Evolutionary conservation across 1,284 basidiomycete species (phyloP), one percentile per base, ranked within the genome.

Genomic region (Marasmius tenuissimus): DNA sequence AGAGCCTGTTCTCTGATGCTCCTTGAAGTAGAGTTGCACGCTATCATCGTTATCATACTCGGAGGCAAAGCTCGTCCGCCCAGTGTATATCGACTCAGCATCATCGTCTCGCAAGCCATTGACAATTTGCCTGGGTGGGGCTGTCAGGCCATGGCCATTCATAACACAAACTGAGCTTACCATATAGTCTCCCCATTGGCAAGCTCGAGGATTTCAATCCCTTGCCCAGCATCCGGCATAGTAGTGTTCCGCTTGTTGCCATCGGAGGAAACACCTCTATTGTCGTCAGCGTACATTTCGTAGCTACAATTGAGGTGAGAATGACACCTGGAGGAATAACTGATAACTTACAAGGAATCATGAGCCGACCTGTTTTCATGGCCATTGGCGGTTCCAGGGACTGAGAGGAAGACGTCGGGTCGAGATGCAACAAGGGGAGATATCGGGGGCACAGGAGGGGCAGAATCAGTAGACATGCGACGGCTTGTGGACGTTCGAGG

Each of bases 121-220:
- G 53, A 93, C 89, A 65, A 93, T 91, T 61, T 87, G 88, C 90
- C 90, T 92, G 64, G n/a, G 57, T 45, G 59, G 59, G 42, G 40
- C 47, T 8, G 38, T 54, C 49, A 57, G 59, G 58, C 55, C 64
- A 62, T n/a, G 64, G 64, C 57, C 60, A 61, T 52, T 59, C 51
- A 50, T 34, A 47, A 47, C 39, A 63, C 34, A 57, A 59, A 45
- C 34, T 68, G 55, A 14, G 75, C 79, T 57, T 62, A 91, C 91
- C 91, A 94, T 61, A 93, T 87, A 14, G 89, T 91, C 72, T 93
- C 87, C 27, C 91, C 91, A 70, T 92, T 92, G 12, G 89, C 89
- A 69, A 92, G 76, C 69, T 93, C 89, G 55, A 93, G 81, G 39
- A 93, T 81, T 73, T 93, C 91, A 34, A 93, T 76, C 3, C 86